Evolutionary conservation across 208 protist species (phyloP).

Genomic region (Crithidia mellificae): DNA sequence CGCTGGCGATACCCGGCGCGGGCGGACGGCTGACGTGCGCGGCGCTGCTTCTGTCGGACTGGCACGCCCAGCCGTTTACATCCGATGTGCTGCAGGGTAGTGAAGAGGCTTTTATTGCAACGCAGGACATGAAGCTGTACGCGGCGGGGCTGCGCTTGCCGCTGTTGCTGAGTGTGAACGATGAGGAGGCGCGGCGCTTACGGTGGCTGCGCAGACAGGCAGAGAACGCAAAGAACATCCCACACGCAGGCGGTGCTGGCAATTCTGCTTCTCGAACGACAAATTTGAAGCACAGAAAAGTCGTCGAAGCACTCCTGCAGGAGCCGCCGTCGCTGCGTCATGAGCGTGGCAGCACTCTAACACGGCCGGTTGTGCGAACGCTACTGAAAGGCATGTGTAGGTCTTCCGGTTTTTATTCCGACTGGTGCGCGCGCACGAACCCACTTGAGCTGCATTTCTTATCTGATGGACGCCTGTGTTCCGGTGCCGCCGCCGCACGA

Average conservation of each 20-base stretch:
- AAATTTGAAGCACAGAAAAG: no score
- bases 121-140: background rate
- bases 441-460: background rate
- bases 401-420: no score
- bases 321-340: background rate
- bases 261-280: background rate
- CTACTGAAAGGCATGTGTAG: no score
- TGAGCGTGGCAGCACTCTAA: background rate
- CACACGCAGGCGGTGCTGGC: background rate
- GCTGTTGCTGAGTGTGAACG: background rate
- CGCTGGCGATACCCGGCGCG: conserved; percentile 4
- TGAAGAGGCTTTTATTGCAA: background rate
- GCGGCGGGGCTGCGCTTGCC: background rate
- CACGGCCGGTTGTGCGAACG: background rate
- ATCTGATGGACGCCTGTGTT: background rate
- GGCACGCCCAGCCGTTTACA: background rate
- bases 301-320: background rate
- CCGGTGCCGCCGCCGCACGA: background rate
- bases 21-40: background rate
- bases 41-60: background rate
- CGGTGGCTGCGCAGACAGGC: background rate
- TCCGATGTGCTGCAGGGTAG: background rate
- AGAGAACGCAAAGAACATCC: background rate
- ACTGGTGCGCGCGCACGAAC: conserved; percentile 10
- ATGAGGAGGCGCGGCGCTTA: background rate